Evolutionary conservation across 2,329 filamentous ascomycete genomes (phyloP).

Genomic region (Ceratocystis diversiconidia): DNA sequence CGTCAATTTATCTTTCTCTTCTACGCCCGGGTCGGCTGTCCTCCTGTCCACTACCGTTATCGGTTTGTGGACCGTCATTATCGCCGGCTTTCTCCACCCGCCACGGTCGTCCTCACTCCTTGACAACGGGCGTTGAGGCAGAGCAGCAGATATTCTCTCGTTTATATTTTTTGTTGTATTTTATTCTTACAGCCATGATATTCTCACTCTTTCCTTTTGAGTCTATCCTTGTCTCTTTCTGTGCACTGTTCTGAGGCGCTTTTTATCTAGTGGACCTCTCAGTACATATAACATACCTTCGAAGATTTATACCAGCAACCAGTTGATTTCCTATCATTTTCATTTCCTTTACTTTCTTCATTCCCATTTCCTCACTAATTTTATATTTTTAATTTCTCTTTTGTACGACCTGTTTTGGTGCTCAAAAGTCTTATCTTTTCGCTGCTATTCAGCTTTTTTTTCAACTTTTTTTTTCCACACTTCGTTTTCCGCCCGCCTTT

Average conservation of each 20-base stretch:
- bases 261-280: background rate
- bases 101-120: conserved; percentile 7
- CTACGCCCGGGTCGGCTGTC: too few relatives aligned
- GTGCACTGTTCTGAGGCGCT: background rate
- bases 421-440: background rate
- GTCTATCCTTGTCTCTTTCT: background rate
- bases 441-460: background rate
- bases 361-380: background rate
- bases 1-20: too few relatives aligned
- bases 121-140: background rate
- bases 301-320: background rate
- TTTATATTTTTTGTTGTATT: conserved; percentile 12
- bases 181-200: background rate
- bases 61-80: background rate
- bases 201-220: conserved; percentile 2
- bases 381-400: background rate
- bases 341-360: background rate
- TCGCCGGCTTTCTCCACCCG: background rate
- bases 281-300: conserved; percentile 2
- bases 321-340: background rate
- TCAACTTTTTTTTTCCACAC: background rate
- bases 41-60: background rate
- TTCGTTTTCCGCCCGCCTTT: conserved; percentile 10
- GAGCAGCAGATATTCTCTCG: conserved; percentile 17
- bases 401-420: background rate